Conservation (phyloP, 345 rosid species). For the Corchorus olitorius region DNA sequence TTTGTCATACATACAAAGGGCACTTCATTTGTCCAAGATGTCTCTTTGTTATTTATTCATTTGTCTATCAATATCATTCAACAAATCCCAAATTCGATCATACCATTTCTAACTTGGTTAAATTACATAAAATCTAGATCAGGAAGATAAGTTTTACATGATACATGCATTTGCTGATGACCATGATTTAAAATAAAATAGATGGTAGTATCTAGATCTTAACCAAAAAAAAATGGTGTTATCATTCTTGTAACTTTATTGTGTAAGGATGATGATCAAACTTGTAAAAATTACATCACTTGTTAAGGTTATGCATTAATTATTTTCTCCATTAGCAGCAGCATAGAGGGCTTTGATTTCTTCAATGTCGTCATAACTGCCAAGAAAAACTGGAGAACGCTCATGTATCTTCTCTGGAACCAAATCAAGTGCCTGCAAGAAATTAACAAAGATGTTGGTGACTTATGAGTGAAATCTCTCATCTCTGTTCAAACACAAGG, state of each 20-base stretch:
- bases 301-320: conserved; percentile 13
- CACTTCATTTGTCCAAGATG: neutral
- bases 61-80: neutral
- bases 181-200: neutral
- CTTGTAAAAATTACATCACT: neutral
- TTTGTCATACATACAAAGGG: neutral
- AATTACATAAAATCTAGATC: neutral
- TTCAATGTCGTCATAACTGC: conserved; percentile 74
- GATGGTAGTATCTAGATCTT: neutral
- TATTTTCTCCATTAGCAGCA: conserved; percentile 33
- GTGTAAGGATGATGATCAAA: neutral
- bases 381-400: conserved; percentile 69
- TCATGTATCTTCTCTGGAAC: conserved; percentile 63
- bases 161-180: neutral
- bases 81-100: neutral
- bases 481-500: neutral
- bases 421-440: conserved; percentile 70
- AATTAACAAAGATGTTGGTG: neutral
- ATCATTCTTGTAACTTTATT: neutral
- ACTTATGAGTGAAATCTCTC: neutral
- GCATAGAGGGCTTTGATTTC: conserved; percentile 72
- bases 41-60: neutral
- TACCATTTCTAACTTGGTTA: neutral
- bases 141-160: neutral
- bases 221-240: neutral